These are phyloP conservation scores for Trichomonas tenax DNA, from an alignment of 208 protist species.

Conservation along the genomic window DNA sequence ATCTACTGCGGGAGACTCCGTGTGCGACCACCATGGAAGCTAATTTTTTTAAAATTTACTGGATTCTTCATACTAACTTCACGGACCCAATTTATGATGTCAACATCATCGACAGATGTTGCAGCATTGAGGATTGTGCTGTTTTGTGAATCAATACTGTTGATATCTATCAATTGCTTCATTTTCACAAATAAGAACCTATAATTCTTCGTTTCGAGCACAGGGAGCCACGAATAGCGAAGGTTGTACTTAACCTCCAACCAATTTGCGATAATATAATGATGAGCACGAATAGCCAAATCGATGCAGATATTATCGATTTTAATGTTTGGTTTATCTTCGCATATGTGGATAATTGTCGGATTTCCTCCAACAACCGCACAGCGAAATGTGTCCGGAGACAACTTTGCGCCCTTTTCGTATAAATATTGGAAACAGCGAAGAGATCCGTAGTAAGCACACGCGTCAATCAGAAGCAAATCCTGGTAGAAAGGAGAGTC, in stretches of 20 bases:
- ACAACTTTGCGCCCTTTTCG: neutral
- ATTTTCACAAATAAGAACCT: neutral
- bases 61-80: neutral
- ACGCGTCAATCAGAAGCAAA: neutral
- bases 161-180: neutral
- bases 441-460: neutral
- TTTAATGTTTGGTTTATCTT: neutral
- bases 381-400: neutral
- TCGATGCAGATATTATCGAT: neutral
- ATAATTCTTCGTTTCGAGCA: neutral
- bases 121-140: neutral
- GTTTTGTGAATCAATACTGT: neutral
- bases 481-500: neutral
- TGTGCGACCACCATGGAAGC: too few species aligned
- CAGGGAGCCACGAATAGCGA: neutral
- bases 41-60: neutral
- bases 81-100: neutral
- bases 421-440: neutral
- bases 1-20: too few species aligned
- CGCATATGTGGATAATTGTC: neutral
- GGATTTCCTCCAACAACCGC: neutral
- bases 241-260: neutral
- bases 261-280: neutral
- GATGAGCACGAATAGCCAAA: neutral
- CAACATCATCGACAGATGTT: neutral